phyloP scores from a whole-genome alignment of 176 grass and related monocot species.

The Zizania latifolia region DNA sequence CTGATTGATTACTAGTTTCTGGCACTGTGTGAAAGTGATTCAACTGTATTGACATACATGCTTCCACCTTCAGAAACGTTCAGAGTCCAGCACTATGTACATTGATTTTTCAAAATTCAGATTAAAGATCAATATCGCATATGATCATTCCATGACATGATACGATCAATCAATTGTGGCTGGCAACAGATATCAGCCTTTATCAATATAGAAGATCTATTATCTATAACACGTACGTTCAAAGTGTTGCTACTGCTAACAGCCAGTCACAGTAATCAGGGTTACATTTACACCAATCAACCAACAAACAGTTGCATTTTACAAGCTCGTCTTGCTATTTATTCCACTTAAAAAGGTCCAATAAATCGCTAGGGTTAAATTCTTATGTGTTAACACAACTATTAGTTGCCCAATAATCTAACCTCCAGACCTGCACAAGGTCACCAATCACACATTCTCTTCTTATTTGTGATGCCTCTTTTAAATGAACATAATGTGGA shows the following conservation, averaged over 20 bases:
- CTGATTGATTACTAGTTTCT: not conserved
- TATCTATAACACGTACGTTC: not conserved
- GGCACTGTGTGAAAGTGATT: not conserved
- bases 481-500: not conserved
- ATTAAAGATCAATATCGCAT: not conserved
- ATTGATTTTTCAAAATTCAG: not conserved
- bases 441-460: not conserved
- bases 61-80: not conserved
- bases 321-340: not conserved
- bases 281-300: not conserved
- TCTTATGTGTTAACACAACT: not conserved
- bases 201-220: not conserved
- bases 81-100: too few species aligned
- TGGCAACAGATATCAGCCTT: not conserved
- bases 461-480: conserved; percentile 1
- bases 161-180: not conserved
- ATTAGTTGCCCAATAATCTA: not conserved
- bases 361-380: not conserved
- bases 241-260: not conserved
- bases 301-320: not conserved
- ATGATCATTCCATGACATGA: not conserved
- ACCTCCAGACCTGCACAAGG: not conserved
- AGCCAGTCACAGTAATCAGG: not conserved
- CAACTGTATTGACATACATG: not conserved
- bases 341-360: not conserved